Conservation (phyloP, 1,284 basidiomycete species). For the Athelia psychrophila region DNA sequence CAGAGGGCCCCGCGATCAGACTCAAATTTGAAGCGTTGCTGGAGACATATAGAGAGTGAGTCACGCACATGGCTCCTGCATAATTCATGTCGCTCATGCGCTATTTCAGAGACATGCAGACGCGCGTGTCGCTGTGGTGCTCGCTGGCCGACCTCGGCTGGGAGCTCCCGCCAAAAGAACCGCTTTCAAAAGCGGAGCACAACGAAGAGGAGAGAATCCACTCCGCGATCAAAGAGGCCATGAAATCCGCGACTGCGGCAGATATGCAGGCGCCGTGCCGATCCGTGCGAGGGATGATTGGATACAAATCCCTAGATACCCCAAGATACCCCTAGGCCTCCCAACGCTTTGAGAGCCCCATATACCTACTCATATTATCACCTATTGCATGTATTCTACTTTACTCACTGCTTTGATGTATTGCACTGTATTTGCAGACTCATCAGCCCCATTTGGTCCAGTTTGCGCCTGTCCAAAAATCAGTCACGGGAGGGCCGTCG, state of each 20-base stretch:
- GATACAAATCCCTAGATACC: conserved; percentile 42
- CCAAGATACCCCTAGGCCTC: no score
- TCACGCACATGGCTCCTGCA: no score
- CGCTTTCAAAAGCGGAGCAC: conserved; percentile 63
- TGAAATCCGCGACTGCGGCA: conserved; percentile 47
- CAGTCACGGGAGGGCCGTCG: no score
- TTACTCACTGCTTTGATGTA: no score
- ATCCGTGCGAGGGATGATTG: conserved; percentile 57
- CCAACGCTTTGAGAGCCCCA: no score
- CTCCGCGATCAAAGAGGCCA: conserved; percentile 62
- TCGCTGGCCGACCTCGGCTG: conserved; percentile 61
- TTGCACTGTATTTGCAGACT: no score
- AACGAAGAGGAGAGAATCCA: conserved; percentile 66
- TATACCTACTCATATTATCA: no score
- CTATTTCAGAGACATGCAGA: conserved; percentile 64
- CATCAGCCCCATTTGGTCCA: no score
- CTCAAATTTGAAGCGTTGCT: conserved; percentile 63
- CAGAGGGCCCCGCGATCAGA: conserved; percentile 52
- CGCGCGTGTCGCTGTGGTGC: conserved; percentile 65
- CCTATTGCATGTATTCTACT: no score
- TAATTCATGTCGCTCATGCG: background rate
- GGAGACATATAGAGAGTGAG: conserved; percentile 59
- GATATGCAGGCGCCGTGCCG: conserved; percentile 59
- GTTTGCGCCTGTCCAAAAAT: no score
- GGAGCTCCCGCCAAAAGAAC: conserved; percentile 56